Evolutionary conservation across 768 basidiomycete species (phyloP), one percentile per base, ranked within the genome.

Genomic region (Rhizopogon vulgaris): DNA sequence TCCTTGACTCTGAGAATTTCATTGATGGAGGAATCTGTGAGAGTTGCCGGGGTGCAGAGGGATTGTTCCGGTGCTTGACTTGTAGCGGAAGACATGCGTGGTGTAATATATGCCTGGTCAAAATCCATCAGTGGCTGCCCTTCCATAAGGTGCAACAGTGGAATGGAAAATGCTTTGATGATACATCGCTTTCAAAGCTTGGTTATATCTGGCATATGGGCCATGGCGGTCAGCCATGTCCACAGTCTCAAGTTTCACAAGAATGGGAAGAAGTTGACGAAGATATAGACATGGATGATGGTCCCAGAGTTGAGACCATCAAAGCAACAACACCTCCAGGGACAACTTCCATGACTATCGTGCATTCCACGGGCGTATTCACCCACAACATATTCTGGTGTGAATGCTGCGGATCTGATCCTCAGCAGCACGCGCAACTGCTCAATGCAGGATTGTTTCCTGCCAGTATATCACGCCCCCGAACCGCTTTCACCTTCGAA

Each of bases 81-180:
- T 52, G 52, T 22, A 30, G 24, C 17, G 52, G 52, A 9, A 17
- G 8, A 6, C 52, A 53, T 48, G 28, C 17, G 28, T 52, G 46
- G 52, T 52, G 45, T 42, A 18, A n/a, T 15, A 12, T 18, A 7
- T 51, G 50, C 28, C 9, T 28, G 28, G 28, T 22, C 6, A 5
- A 24, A 32, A 28, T 24, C n/a, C 52, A 53, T 10, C 4, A 24
- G 4, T 27, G 24, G 18, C 38, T 53, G 9, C 56, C 53, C 11
- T 54, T 60, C 12, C 64, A 66, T 47, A 49, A 57, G 10, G 18
- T 66, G 1, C 40, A 63, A 41, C 8, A 38, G 12, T 63, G 63
- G 63, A 62, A 57, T 37, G 59, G 60, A 1, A 41, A 32, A 0
- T 58, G 38, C 37, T 66, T 58, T 18, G 10, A 47, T 3, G 28